These are phyloP conservation scores for Aspergillus leporis DNA, from an alignment of 495 filamentous ascomycete species.

Conservation along the genomic window DNA sequence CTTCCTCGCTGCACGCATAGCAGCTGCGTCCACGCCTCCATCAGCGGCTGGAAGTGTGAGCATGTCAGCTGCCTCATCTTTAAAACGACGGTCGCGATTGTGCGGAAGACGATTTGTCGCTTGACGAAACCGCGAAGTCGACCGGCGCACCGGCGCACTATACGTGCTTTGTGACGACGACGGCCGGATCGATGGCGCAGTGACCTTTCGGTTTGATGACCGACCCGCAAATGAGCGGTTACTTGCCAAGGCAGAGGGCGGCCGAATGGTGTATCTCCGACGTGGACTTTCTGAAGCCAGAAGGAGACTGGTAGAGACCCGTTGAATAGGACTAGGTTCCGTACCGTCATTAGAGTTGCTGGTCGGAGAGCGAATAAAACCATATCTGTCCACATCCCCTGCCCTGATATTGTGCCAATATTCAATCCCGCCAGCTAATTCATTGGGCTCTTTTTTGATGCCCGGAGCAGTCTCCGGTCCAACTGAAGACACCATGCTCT, in stretches of 20 bases:
- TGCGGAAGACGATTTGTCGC: slow-evolving; percentile 75
- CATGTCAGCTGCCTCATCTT: slow-evolving; percentile 90
- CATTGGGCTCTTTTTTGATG: slow-evolving; percentile 53
- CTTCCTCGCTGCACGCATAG: slow-evolving; percentile 61
- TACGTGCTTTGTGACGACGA: slow-evolving; percentile 50
- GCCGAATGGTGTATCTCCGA: slow-evolving; percentile 53
- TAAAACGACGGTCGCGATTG: slow-evolving; percentile 68
- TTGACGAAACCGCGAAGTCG: slow-evolving; percentile 53
- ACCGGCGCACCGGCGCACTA: slow-evolving; percentile 38
- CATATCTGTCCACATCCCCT: slow-evolving; percentile 89
- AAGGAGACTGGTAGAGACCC: slow-evolving; percentile 65
- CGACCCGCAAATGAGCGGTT: slow-evolving; percentile 53
- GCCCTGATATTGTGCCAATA: slow-evolving; percentile 92
- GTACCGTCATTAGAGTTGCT: slow-evolving; percentile 35
- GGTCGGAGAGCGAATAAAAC: slow-evolving; percentile 72
- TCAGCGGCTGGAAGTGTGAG: slow-evolving; percentile 72
- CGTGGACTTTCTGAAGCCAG: slow-evolving; percentile 65
- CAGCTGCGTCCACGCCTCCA: slow-evolving; percentile 52
- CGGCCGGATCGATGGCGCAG: slow-evolving; percentile 37
- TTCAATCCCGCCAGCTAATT: slow-evolving; percentile 83
- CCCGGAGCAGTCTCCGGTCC: slow-evolving; percentile 14
- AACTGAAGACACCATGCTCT: slow-evolving; percentile 15
- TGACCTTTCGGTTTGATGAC: slow-evolving; percentile 50
- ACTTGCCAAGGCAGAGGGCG: slow-evolving; percentile 42
- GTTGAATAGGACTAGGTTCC: slow-evolving; percentile 56